A percentile compares a stretch with the other conserved stretches of the same genome.
Conservation (phyloP, 2,329 filamentous ascomycete species). For the Metarhizium anisopliae region DNA sequence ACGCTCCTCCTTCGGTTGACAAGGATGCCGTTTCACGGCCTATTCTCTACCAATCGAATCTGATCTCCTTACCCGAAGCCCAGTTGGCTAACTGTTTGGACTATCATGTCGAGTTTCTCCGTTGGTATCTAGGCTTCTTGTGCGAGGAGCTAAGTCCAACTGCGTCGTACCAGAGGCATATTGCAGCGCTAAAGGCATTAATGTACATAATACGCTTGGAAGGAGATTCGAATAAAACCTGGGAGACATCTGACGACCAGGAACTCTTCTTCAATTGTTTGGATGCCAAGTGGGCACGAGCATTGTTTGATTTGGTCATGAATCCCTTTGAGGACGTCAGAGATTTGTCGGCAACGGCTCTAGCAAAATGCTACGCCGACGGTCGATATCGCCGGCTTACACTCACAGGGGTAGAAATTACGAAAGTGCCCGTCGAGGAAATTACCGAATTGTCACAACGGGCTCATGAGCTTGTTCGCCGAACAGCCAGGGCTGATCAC, state of each 20-base stretch:
- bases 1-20: constrained; percentile 5
- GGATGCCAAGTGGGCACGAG: constrained; percentile 45
- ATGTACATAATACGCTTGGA: constrained; percentile 59
- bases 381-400: constrained; percentile 21
- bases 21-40: constrained; percentile 14
- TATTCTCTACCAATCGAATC: constrained; percentile 28
- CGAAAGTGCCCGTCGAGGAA: constrained; percentile 16
- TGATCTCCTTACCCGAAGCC: constrained; percentile 28
- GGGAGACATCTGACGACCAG: constrained; percentile 30
- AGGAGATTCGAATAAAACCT: constrained; percentile 41
- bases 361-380: constrained; percentile 39
- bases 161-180: constrained; percentile 83
- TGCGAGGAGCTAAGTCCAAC: constrained; percentile 67
- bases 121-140: constrained; percentile 67
- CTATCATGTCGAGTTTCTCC: constrained; percentile 56
- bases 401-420: constrained; percentile 9
- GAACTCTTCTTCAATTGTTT: constrained; percentile 31
- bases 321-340: constrained; percentile 93
- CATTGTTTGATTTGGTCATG: constrained; percentile 69
- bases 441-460: constrained; percentile 39
- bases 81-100: constrained; percentile 30
- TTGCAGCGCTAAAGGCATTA: constrained; percentile 67
- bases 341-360: constrained; percentile 40
- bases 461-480: constrained; percentile 50
- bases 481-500: constrained; percentile 79